Conservation (phyloP, 768 basidiomycete species). For the Boletus sp. region DNA sequence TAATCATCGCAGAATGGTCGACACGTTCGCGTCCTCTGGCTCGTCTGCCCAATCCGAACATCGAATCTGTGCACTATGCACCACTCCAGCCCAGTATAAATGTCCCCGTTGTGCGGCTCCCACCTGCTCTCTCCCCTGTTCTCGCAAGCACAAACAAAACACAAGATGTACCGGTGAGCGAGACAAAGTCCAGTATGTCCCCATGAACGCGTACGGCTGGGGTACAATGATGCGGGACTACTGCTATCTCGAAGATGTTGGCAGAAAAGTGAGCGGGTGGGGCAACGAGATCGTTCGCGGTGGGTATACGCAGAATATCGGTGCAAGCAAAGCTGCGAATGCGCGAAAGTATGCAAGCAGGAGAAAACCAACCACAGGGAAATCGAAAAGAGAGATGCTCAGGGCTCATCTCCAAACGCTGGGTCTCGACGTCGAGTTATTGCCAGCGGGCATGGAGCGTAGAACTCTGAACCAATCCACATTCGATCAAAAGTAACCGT, state of each 20-base stretch:
- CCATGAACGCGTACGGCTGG: slow-evolving; percentile 83
- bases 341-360: slow-evolving; percentile 21
- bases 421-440: slow-evolving; percentile 72
- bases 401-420: slow-evolving; percentile 63
- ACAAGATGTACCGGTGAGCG: slow-evolving; percentile 69
- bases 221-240: slow-evolving; percentile 91
- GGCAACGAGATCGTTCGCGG: slow-evolving; percentile 67
- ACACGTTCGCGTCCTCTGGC: slow-evolving; percentile 7
- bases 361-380: slow-evolving; percentile 35
- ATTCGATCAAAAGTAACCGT: slow-evolving; percentile 76
- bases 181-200: slow-evolving; percentile 69
- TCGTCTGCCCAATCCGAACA: slow-evolving; percentile 17
- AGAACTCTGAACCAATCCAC: slow-evolving; percentile 75
- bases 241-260: slow-evolving; percentile 78
- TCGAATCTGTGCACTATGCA: slow-evolving; percentile 51
- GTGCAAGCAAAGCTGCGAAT: slow-evolving; percentile 15
- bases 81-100: slow-evolving; percentile 59
- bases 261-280: slow-evolving; percentile 72
- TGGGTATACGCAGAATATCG: slow-evolving; percentile 41
- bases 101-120: slow-evolving; percentile 73
- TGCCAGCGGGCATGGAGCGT: slow-evolving; percentile 82
- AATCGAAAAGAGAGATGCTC: slow-evolving; percentile 61
- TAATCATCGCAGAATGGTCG: slow-evolving; percentile 8
- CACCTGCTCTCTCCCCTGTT: slow-evolving; percentile 74
- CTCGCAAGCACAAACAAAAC: slow-evolving; percentile 60